Evolutionary conservation across 1,139 yeast species (phyloP), one percentile per base, ranked within the genome.

Genomic region (Blastobotrys illinoisensis): DNA sequence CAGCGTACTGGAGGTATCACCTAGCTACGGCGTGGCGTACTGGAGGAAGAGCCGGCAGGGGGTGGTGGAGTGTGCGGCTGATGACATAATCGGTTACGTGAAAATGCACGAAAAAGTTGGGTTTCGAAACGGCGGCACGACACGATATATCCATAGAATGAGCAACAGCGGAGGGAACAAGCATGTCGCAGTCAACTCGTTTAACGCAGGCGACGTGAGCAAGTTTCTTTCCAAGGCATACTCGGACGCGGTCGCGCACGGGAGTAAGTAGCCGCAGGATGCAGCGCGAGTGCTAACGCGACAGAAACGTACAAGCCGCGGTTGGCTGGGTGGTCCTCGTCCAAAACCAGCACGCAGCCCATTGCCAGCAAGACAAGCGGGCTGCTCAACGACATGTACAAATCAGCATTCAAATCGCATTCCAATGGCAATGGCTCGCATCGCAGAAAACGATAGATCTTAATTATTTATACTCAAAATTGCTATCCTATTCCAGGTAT

Each of bases 201-300:
- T 61, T 61, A 67, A 67, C 55, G 50, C 60, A 32, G 45, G 48
- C 16, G 68, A 62, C 45, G 70, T 64, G 36, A 60, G 60, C 49
- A 61, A 58, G n/a, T 62, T 53, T 48, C 56, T 67, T 43, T 48
- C 48, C 19, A 52, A 56, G 44, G 53, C 55, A 32, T 64, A 60
- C 50, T 57, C 58, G 14, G 53, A 53, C 44, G 61, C 62, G 5
- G 44, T 55, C 14, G 49, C 51, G 13, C 54, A 54, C 13, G 58
- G 56, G 21, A 53, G 58, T 56, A 52, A 36, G 58, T 58, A 46
- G 23, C 6, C 6, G 23, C 23, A 21, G 5, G 20, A 7, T 47
- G 44, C 23, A 46, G n/a, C 9, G 23, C 48, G 16, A 11, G 44
- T 18, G 32, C 44, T 49, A 26, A 28, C 50, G 11, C 47, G 47